Percentiles rank a stretch among this genome's conserved stretches.
Conservation (phyloP, 805 yeast species). For the Candida sanyiensis region DNA sequence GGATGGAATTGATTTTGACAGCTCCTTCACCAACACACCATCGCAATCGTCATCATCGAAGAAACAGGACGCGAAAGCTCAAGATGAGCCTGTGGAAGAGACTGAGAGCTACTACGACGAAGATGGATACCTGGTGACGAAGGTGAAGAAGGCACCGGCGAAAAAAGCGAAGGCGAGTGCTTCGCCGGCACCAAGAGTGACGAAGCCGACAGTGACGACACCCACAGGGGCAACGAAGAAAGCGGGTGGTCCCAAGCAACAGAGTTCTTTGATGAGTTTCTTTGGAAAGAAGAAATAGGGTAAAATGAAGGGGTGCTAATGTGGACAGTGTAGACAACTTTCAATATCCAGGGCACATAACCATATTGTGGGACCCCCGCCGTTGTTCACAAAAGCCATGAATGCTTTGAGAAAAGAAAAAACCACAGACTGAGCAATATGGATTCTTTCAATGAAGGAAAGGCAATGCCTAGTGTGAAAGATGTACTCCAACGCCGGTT, state of each 20-base stretch:
- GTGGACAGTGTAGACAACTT: too few species aligned
- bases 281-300: conserved; percentile 35
- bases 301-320: too few species aligned
- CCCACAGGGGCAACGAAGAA: conserved; percentile 15
- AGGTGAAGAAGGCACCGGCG: conserved; percentile 18
- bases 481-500: too few species aligned
- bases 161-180: conserved; percentile 20
- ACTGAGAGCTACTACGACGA: conserved; percentile 35
- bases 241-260: conserved; percentile 30
- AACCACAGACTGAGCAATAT: too few species aligned
- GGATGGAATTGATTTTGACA: conserved; percentile 20
- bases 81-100: conserved; percentile 11
- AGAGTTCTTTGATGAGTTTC: conserved; percentile 43
- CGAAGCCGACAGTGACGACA: conserved; percentile 6
- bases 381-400: too few species aligned
- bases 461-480: too few species aligned
- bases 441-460: too few species aligned
- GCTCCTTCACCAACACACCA: conserved; percentile 17
- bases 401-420: too few species aligned
- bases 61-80: conserved; percentile 3
- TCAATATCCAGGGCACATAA: too few species aligned
- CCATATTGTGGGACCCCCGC: too few species aligned
- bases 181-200: conserved; percentile 14
- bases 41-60: conserved; percentile 7
- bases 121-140: conserved; percentile 45